Evolutionary conservation across 495 filamentous ascomycete genomes (phyloP).

Genomic region (Podospora didyma): DNA sequence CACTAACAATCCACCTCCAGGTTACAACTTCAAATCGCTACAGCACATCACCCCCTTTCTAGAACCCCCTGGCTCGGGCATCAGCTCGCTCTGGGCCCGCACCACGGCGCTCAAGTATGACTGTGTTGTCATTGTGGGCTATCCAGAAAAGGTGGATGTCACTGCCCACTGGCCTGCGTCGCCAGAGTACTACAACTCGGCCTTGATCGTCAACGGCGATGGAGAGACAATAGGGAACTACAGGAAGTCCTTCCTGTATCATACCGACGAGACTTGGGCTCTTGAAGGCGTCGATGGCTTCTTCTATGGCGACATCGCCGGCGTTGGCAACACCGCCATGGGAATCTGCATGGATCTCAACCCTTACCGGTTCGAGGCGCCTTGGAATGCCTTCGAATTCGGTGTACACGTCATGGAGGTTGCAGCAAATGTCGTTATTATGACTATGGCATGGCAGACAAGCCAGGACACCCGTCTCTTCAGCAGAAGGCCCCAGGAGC

Average conservation of each 20-base stretch:
- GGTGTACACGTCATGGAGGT: constrained; percentile 68
- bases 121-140: constrained; percentile 83
- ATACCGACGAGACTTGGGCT: constrained; percentile 69
- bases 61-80: constrained; percentile 71
- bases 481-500: constrained; percentile 44
- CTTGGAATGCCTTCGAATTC: constrained; percentile 80
- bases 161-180: constrained; percentile 42
- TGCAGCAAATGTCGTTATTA: constrained; percentile 65
- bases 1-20: constrained; percentile 36
- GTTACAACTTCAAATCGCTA: constrained; percentile 86
- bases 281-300: constrained; percentile 65
- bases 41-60: constrained; percentile 73
- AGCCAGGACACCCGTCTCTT: constrained; percentile 44
- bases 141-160: constrained; percentile 69
- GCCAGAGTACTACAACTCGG: constrained; percentile 73
- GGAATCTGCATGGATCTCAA: constrained; percentile 83
- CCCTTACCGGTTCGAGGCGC: constrained; percentile 73
- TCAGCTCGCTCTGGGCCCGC: constrained; percentile 76
- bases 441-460: constrained; percentile 89
- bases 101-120: constrained; percentile 65
- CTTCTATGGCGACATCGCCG: constrained; percentile 46
- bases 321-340: constrained; percentile 59
- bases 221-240: constrained; percentile 78
- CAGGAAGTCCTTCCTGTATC: constrained; percentile 83
- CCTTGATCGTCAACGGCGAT: constrained; percentile 65